Conservation (phyloP, 164 flowering plant genomes). For the Protea cynaroides region DNA sequence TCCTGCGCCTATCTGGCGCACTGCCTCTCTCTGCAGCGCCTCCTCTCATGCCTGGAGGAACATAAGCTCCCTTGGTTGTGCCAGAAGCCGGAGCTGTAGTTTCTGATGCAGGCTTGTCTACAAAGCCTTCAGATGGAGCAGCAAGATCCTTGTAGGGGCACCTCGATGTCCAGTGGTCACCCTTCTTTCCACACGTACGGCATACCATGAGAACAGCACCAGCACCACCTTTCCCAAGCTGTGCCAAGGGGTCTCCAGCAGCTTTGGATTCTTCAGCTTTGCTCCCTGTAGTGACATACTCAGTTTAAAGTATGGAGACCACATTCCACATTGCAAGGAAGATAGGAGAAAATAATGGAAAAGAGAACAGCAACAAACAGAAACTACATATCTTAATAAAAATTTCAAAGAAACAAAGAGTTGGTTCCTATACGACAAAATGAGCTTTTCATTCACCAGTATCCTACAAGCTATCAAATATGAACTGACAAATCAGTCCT, state of each 20-base stretch:
- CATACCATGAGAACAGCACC: slow-evolving; percentile 9
- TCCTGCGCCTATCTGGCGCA: slow-evolving; percentile 25
- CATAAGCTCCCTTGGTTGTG: not conserved
- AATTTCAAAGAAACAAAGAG: too few relatives aligned
- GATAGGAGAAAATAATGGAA: not conserved
- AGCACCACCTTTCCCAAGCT: slow-evolving; percentile 4
- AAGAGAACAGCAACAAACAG: too few relatives aligned
- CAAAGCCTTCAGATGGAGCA: not conserved
- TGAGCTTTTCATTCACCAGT: too few relatives aligned
- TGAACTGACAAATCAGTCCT: not conserved
- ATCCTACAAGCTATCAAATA: too few relatives aligned
- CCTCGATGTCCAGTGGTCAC: slow-evolving; percentile 4
- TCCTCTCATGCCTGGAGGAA: slow-evolving; percentile 1
- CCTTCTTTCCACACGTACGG: slow-evolving; percentile 3
- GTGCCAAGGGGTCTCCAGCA: slow-evolving; percentile 3
- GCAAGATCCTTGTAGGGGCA: slow-evolving; percentile 8
- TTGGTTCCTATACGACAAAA: too few relatives aligned
- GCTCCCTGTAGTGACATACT: not conserved
- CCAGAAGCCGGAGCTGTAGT: not conserved
- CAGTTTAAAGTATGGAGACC: not conserved
- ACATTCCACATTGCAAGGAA: not conserved
- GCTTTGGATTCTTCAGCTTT: slow-evolving; percentile 2
- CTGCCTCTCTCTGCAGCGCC: slow-evolving; percentile 22
- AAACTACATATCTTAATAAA: too few relatives aligned
- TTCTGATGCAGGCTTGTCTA: not conserved